Evolutionary conservation across 345 rosid genomes (phyloP).

Genomic region (Camelina laxa): DNA sequence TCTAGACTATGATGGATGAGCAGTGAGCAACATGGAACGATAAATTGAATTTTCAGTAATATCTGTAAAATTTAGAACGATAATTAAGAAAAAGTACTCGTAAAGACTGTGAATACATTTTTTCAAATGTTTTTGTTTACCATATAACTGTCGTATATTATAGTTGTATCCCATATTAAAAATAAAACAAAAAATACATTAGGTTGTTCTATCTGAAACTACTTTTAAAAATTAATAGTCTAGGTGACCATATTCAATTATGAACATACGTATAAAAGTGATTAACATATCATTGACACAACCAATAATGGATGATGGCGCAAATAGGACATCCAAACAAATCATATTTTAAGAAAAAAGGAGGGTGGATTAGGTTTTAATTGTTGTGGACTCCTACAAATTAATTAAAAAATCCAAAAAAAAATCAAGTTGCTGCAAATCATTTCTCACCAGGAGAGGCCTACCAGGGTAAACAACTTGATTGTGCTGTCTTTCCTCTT

Average conservation of each 20-base stretch:
- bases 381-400: conserved; percentile 32
- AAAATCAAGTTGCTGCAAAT: conserved; percentile 32
- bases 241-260: not conserved
- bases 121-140: too few species aligned
- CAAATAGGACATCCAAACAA: conserved; percentile 22
- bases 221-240: not conserved
- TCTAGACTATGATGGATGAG: too few species aligned
- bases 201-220: not conserved
- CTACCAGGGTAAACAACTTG: conserved; percentile 40
- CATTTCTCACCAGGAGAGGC: conserved; percentile 32
- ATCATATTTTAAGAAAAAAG: conserved; percentile 8
- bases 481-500: conserved; percentile 37
- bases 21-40: too few species aligned
- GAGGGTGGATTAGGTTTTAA: conserved; percentile 40
- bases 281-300: conserved; percentile 3
- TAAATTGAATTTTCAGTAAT: too few species aligned
- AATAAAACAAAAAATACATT: not conserved
- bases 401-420: not conserved
- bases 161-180: too few species aligned
- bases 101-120: too few species aligned
- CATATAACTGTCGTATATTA: too few species aligned
- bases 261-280: not conserved
- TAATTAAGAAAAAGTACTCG: too few species aligned
- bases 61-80: too few species aligned
- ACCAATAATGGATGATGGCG: conserved; percentile 40